phyloP scores from a whole-genome alignment of 129 eudicot species.

The Oenanthe sinensis region DNA sequence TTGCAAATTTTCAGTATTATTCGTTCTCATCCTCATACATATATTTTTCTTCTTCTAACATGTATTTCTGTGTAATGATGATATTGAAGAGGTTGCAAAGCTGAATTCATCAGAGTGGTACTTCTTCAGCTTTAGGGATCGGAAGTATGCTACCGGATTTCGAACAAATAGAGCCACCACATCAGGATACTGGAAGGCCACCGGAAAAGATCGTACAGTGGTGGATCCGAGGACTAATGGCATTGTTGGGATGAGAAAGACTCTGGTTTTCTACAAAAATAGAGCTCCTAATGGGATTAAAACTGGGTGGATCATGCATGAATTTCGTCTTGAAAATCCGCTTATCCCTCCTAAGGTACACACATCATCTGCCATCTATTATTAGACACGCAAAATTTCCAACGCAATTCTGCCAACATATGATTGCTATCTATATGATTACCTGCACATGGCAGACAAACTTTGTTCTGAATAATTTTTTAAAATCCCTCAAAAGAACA shows the following conservation, averaged over 20 bases:
- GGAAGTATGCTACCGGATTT: constrained; percentile 84
- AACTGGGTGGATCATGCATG: constrained; percentile 99
- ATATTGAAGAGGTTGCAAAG: constrained; percentile 61
- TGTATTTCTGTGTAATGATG: neutral
- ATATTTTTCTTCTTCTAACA: neutral
- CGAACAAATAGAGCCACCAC: constrained; percentile 81
- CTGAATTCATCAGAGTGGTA: constrained; percentile 87
- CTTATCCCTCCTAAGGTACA: constrained; percentile 74
- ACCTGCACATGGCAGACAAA: too few species aligned
- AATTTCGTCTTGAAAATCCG: constrained; percentile 82
- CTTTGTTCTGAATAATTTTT: too few species aligned
- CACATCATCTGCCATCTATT: neutral
- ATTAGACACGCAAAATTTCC: neutral
- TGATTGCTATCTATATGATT: too few species aligned
- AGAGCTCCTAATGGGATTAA: constrained; percentile 94
- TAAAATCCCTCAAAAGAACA: neutral
- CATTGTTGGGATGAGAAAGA: constrained; percentile 86
- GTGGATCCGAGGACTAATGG: constrained; percentile 42
- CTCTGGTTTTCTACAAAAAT: constrained; percentile 78
- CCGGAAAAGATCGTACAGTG: constrained; percentile 76
- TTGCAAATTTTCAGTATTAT: too few species aligned
- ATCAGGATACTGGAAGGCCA: constrained; percentile 95
- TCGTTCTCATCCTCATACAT: too few species aligned
- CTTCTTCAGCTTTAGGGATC: constrained; percentile 94
- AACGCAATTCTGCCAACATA: neutral